Base-by-base conservation (phyloP, 768 basidiomycete genomes). In the Kockovaella imperatae region DNA sequence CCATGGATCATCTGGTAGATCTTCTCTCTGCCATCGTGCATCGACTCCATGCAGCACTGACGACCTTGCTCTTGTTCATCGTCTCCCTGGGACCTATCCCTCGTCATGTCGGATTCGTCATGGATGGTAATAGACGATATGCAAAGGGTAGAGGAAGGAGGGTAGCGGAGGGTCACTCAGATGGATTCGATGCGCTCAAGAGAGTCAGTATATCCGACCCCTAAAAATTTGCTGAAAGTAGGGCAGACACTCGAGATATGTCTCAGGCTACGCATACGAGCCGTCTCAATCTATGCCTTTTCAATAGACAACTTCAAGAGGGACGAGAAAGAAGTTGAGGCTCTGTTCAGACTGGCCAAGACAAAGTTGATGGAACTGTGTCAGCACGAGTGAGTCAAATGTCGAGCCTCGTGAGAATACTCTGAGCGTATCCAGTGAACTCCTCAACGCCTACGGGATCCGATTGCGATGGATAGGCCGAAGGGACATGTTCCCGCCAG, bases 301-400 rank as follows among this genome's bases (percentile, higher is more conserved):
- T 80, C 90, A 1, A 89, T 97, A 52, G 93, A 97, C 60, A 99
- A 97, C 73, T 97, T 97, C 74, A 86, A 86, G 53, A 79, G 95
- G 18, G 78, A 84, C 0, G 75, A 79, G 45, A 83, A 83, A 3
- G 95, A 99, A 68, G 88, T 99, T 1, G 80, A 84, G 21, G 80
- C 81, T 2, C 76, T 97, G 58, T 89, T 99, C 88, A 69, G 74
- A n/a, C 70, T 99, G 40, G 84, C 86, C 0, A 82, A 87, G 66
- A 76, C 77, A 14, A 82, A 83, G 53, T 76, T 97, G 24, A 64
- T 82, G 29, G 87, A 93, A 68, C 74, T 97, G 15, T 84, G 82
- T 43, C 60, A 77, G 50, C 78, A 86, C 57, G 91, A 87, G 93
- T 95, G 61, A 45, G 82, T 73, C 13, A n/a, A 26, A 14, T 24